Conservation (phyloP, 1,284 basidiomycete genomes). For the Fomitopsis betulina region DNA sequence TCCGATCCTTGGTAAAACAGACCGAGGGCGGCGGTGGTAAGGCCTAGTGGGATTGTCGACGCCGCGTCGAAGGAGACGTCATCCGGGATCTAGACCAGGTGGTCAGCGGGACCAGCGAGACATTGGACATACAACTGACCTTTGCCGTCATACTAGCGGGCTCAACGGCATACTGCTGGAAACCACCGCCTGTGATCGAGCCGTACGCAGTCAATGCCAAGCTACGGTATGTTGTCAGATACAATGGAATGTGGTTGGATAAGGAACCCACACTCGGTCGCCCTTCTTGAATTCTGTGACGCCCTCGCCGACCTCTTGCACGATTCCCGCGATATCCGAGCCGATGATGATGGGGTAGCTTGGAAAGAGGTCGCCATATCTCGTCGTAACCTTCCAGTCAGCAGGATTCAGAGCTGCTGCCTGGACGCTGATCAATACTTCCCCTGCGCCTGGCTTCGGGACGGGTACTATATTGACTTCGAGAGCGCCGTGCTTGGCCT, state of each 20-base stretch:
- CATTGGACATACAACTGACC: not conserved
- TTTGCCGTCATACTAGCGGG: not conserved
- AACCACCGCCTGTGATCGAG: conserved; percentile 5
- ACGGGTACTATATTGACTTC: conserved; percentile 21
- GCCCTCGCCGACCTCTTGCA: conserved; percentile 15
- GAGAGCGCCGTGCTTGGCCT: conserved; percentile 13
- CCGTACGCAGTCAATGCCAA: not conserved
- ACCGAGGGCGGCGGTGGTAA: conserved; percentile 5
- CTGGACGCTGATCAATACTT: conserved; percentile 41
- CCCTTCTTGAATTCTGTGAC: conserved; percentile 11
- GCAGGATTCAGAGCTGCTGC: conserved; percentile 42
- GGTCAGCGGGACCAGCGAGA: too few relatives aligned
- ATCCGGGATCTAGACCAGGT: conserved; percentile 3
- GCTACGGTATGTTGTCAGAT: not conserved
- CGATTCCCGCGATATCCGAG: conserved; percentile 13
- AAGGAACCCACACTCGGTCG: conserved; percentile 13
- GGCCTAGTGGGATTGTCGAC: conserved; percentile 9
- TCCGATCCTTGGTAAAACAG: conserved; percentile 2
- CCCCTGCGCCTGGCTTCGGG: conserved; percentile 33
- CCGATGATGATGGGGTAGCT: conserved; percentile 21
- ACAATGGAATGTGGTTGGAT: not conserved
- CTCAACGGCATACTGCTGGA: conserved; percentile 5
- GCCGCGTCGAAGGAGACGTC: conserved; percentile 3
- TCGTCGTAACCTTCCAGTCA: conserved; percentile 39
- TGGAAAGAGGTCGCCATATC: conserved; percentile 15